Percentiles rank a stretch among this genome's conserved stretches.
phyloP scores from a whole-genome alignment of 2,329 filamentous ascomycete genomes.

The Pseudogymnoascus sp. region DNA sequence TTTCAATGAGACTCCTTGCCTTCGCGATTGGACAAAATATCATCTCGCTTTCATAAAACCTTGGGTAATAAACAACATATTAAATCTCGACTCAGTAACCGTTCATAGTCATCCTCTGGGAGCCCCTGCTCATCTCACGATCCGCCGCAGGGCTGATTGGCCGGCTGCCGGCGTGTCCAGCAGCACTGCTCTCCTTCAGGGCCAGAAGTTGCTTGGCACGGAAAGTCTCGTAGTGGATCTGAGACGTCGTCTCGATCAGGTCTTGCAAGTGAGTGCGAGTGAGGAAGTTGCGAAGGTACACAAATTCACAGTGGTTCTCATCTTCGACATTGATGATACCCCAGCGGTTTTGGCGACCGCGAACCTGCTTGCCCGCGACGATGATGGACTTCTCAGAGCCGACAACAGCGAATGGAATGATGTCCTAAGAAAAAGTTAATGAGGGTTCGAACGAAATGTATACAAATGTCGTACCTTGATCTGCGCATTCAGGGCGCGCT shows the following conservation, averaged over 20 bases:
- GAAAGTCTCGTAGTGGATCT: slow-evolving; percentile 99
- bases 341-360: slow-evolving; percentile 97
- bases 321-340: slow-evolving; percentile 99
- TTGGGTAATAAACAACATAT: slow-evolving; percentile 12
- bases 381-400: slow-evolving; percentile 98
- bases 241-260: slow-evolving; percentile 96
- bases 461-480: slow-evolving; percentile 68
- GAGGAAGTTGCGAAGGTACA: slow-evolving; percentile 96
- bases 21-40: slow-evolving; percentile 29
- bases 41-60: slow-evolving; percentile 24
- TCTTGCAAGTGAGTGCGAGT: slow-evolving; percentile 98
- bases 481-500: slow-evolving; percentile 83
- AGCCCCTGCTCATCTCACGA: slow-evolving; percentile 91
- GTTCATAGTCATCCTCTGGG: slow-evolving; percentile 97
- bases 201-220: slow-evolving; percentile 97
- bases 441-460: not conserved
- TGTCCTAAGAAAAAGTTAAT: slow-evolving; percentile 53
- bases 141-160: slow-evolving; percentile 95
- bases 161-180: slow-evolving; percentile 65
- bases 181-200: slow-evolving; percentile 94
- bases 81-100: slow-evolving; percentile 62
- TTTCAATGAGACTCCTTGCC: slow-evolving; percentile 25
- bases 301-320: slow-evolving; percentile 98
- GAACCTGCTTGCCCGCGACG: slow-evolving; percentile 93
- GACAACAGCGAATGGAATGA: slow-evolving; percentile 95